Conservation (phyloP, 495 filamentous ascomycete genomes). For the Penicillium arizonense region DNA sequence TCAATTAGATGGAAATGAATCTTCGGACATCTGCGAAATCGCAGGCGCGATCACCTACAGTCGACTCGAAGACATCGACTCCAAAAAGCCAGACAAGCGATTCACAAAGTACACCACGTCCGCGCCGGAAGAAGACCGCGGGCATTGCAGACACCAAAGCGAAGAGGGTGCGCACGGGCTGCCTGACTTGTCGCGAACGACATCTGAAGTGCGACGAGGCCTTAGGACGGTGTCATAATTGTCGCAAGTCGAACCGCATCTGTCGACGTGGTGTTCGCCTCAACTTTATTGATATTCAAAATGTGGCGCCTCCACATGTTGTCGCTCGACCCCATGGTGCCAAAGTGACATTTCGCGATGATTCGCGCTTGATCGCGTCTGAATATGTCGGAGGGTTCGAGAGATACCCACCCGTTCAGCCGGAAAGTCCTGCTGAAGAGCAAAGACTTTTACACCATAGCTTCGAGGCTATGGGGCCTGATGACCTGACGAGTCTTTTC, state of each 20-base stretch:
- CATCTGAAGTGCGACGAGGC: slow-evolving; percentile 85
- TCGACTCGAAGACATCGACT: slow-evolving; percentile 11
- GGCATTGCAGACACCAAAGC: slow-evolving; percentile 49
- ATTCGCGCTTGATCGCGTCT: slow-evolving; percentile 86
- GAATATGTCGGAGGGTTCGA: slow-evolving; percentile 83
- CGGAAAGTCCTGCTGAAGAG: slow-evolving; percentile 30
- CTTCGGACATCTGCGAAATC: slow-evolving; percentile 16
- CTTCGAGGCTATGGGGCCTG: slow-evolving; percentile 26
- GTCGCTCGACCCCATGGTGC: slow-evolving; percentile 62
- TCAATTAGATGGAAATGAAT: slow-evolving; percentile 15
- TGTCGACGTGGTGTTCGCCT: slow-evolving; percentile 86
- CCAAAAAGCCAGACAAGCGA: slow-evolving; percentile 20
- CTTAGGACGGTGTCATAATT: slow-evolving; percentile 78
- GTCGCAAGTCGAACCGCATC: slow-evolving; percentile 77
- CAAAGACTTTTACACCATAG: slow-evolving; percentile 40
- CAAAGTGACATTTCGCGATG: slow-evolving; percentile 78
- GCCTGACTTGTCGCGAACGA: slow-evolving; percentile 73
- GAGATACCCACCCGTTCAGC: slow-evolving; percentile 62
- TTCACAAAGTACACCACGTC: slow-evolving; percentile 17
- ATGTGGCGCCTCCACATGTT: slow-evolving; percentile 63
- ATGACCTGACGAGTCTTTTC: slow-evolving; percentile 23
- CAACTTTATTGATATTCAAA: slow-evolving; percentile 89
- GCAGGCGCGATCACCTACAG: slow-evolving; percentile 12
- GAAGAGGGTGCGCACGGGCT: slow-evolving; percentile 71
- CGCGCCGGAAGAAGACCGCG: slow-evolving; percentile 22